These are phyloP conservation scores for Mycena latifolia DNA, from an alignment of 768 basidiomycete species.

Conservation along the genomic window DNA sequence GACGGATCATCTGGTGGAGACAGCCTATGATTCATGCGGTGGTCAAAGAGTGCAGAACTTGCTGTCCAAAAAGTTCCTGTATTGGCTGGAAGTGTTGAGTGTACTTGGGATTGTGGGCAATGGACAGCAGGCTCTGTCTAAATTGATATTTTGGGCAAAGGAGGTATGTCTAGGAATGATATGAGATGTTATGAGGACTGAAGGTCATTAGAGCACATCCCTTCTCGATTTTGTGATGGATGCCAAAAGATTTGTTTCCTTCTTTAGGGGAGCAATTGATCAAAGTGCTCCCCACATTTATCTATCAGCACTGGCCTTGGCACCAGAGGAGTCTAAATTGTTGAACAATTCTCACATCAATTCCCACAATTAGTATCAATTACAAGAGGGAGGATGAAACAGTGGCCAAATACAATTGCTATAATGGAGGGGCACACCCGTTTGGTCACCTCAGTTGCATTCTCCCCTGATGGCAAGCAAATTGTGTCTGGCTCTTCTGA, in stretches of 20 bases:
- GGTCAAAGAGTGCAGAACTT: too few relatives aligned
- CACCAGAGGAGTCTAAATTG: not conserved
- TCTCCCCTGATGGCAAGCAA: not conserved
- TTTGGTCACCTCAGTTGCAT: too few relatives aligned
- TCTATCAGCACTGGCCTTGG: not conserved
- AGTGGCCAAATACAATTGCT: not conserved
- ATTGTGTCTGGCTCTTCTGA: too few relatives aligned
- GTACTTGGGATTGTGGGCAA: too few relatives aligned
- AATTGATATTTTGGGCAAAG: not conserved
- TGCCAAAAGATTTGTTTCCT: too few relatives aligned
- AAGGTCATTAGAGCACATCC: not conserved
- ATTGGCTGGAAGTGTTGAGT: too few relatives aligned
- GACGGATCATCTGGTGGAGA: not conserved
- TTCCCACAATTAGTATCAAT: not conserved
- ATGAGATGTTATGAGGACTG: too few relatives aligned
- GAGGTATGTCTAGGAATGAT: too few relatives aligned
- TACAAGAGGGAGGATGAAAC: not conserved
- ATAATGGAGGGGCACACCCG: too few relatives aligned
- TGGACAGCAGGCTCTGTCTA: not conserved
- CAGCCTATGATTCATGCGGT: not conserved
- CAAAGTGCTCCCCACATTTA: not conserved
- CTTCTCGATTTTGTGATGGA: not conserved
- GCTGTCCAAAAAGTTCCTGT: too few relatives aligned
- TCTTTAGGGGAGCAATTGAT: not conserved
- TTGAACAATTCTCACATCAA: not conserved